These are phyloP conservation scores for Coleophoma cylindrospora DNA, from an alignment of 2,329 filamentous ascomycete genomes.

Conservation along the genomic window DNA sequence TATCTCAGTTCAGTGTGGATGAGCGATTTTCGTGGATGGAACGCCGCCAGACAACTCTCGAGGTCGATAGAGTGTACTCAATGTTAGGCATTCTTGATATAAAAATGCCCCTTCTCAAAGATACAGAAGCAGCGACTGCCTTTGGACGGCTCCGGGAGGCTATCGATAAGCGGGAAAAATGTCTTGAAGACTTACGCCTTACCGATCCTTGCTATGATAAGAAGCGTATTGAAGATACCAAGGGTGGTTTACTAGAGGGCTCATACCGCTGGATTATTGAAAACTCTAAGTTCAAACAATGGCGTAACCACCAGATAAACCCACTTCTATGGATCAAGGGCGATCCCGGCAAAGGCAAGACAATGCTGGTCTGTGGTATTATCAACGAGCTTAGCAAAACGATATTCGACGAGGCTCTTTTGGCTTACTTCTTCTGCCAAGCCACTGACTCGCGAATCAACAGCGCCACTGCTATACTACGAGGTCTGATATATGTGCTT, in stretches of 20 bases:
- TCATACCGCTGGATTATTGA: too few relatives aligned
- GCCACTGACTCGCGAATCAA: slow-evolving; percentile 29
- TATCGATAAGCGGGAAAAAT: slow-evolving; percentile 17
- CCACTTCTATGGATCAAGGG: slow-evolving; percentile 23
- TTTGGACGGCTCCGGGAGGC: slow-evolving; percentile 29
- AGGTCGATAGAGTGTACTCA: slow-evolving; percentile 36
- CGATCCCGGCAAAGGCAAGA: slow-evolving; percentile 18
- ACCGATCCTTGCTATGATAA: slow-evolving; percentile 31
- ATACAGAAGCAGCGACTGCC: slow-evolving; percentile 24
- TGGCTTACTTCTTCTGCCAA: slow-evolving; percentile 35
- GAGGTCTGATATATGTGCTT: slow-evolving; percentile 36
- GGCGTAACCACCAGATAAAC: too few relatives aligned
- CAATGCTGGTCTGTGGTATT: too few relatives aligned
- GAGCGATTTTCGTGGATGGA: slow-evolving; percentile 32
- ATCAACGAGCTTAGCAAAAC: too few relatives aligned
- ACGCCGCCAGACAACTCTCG: slow-evolving; percentile 24
- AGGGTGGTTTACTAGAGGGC: too few relatives aligned
- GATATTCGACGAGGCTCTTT: too few relatives aligned
- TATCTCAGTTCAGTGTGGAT: slow-evolving; percentile 1
- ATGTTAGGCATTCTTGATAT: slow-evolving; percentile 36
- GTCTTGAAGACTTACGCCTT: slow-evolving; percentile 16
- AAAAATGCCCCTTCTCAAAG: slow-evolving; percentile 36
- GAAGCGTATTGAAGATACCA: slow-evolving; percentile 23
- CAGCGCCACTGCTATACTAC: slow-evolving; percentile 32
- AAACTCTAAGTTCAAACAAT: too few relatives aligned